Base-by-base conservation (phyloP, 306 rosid genomes). In the Potentilla sterilis region DNA sequence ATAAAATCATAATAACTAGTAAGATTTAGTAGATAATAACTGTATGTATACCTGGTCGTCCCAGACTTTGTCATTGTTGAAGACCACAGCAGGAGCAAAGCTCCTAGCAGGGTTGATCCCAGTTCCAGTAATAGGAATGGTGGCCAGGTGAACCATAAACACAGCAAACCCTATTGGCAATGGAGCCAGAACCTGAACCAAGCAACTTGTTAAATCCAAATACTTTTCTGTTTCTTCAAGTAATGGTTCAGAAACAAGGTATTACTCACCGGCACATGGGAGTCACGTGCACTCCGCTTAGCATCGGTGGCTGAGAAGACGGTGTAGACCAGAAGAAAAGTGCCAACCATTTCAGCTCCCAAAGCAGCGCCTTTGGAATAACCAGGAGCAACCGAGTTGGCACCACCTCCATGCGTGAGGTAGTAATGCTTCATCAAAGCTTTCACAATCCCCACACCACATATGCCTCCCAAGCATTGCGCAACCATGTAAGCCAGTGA, bases 31-130 rank as follows among this genome's bases (percentile, higher is more conserved):
- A 2, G 9, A 54, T 66, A 55, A 7, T 13, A 22, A 2, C 28
- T 2, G 5, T 32, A 2, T 14, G 10, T 9, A 2, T 75, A 66
- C 79, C 73, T 75, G 73, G 40, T 51, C 73, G 0, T 55, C 63
- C 76, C 71, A 70, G 28, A 59, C 76, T 59, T 28, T 51, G 22
- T 72, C 59, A 0, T 72, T 52, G 67, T 78, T 78, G 59, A 62
- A 78, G 21, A 72, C 34, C 12, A 78, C 77, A 6, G 77, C 73
- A 24, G 77, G 67, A 1, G 67, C 73, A 63, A 78, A 78, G 32
- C 68, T 78, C 73, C 82, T 47, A 28, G 82, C 82, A 16, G 73
- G 68, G 73, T 72, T 79, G 72, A 72, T 72, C 15, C 75, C 70
- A 9, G 81, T 77, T 4, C 77, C 77, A n/a, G 77, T 72, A 34